phyloP scores from a whole-genome alignment of 2,329 filamentous ascomycete species.

The Aspergillus luchuensis region DNA sequence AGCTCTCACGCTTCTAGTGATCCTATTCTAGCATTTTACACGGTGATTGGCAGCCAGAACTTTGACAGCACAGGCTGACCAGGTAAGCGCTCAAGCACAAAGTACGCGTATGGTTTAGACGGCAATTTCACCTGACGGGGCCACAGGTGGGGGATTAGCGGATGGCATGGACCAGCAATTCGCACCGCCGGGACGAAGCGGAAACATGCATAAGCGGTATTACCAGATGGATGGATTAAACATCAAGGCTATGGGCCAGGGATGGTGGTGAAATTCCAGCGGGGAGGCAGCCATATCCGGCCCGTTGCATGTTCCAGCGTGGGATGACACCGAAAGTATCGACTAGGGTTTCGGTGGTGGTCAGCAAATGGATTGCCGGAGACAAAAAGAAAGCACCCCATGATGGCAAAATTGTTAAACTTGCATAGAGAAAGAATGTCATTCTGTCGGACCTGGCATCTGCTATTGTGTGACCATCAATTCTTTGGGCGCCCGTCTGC shows the following conservation, averaged over 20 bases:
- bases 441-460: neutral
- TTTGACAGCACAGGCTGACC: neutral
- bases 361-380: neutral
- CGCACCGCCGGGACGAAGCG: slow-evolving; percentile 1
- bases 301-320: slow-evolving; percentile 8
- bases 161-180: neutral
- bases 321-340: slow-evolving; percentile 3
- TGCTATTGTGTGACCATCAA: neutral
- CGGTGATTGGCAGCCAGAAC: neutral
- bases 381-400: neutral
- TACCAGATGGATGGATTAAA: neutral
- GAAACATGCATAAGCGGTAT: slow-evolving; percentile 7
- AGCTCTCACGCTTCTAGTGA: neutral
- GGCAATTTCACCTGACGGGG: neutral
- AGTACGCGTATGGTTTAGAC: neutral
- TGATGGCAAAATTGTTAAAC: neutral
- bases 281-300: slow-evolving; percentile 2
- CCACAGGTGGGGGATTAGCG: neutral
- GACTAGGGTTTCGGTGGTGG: slow-evolving; percentile 1
- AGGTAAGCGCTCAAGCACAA: neutral
- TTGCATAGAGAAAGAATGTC: neutral
- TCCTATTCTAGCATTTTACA: neutral
- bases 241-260: neutral
- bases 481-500: neutral
- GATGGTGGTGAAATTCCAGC: neutral